Evolutionary conservation across 495 filamentous ascomycete species (phyloP), one percentile per base, ranked within the genome.

Genomic region (Penicillium bovifimosum): DNA sequence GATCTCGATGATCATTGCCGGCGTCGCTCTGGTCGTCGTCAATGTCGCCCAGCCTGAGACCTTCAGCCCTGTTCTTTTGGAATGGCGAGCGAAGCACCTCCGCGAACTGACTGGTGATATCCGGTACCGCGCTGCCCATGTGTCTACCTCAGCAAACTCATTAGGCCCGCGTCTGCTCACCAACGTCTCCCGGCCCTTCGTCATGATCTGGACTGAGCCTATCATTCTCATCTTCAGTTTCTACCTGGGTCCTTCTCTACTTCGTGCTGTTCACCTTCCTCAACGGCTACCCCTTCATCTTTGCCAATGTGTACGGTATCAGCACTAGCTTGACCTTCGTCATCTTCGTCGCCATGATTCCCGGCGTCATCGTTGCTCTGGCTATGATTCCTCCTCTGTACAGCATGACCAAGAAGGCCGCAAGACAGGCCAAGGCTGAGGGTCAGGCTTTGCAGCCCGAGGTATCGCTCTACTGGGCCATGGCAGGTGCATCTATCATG

Each of bases 1-100:
- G 75, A 65, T 62, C 6, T 69, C 70, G 0, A 50, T 78, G 1
- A 75, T 77, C 46, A 62, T 74, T 20, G 64, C 67, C 13, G 76
- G 67, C 3, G 36, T 64, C 1, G 59, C 67, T 0, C 63, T 75
- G 4, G 9, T 63, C 9, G 10, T 71, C 4, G 60, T 73, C 0
- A 41, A 77, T 1, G 44, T 78, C 0, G 70, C 69, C 41, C 59
- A 71, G 5, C 78, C 71, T 2, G 75, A 79, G 50, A 80, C 75
- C 0, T 78, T 75, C 51, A 58, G 68, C 6, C 73, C 73, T 5
- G 46, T 74, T 3, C 62, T 80, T 0, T 50, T 80, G 7, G 64
- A 76, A 17, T 76, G 72, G 73, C 74, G 73, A 46, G 73, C 74
- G 5, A 46, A 58, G 6, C 61, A 67, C 24, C 67, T 80, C 1